Base-by-base conservation (phyloP, 2,329 filamentous ascomycete genomes). In the Penicillium fuscoglaucum region DNA sequence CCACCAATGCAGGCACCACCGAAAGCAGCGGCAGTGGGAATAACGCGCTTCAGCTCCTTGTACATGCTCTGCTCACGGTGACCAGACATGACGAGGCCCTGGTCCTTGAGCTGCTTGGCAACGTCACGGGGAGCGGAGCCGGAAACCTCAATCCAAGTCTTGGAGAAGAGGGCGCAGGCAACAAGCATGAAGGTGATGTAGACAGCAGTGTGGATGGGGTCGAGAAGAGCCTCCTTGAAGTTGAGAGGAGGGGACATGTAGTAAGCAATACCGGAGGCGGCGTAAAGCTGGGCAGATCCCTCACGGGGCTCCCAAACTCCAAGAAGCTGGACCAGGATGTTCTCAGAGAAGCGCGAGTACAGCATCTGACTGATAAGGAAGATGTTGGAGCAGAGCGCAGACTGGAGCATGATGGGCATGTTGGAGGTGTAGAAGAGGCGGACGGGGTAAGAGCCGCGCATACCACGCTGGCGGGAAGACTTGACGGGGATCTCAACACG, bases 381-480 rank as follows among this genome's bases (percentile, higher is more conserved):
- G 80, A 99, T 87, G 85, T 99, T 99, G 84, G 93, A 97, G 68
- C 91, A 96, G 68, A 99, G 87, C 69, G 95, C 95, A 48, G 93
- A 98, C 84, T 99, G 96, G 78, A 99, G 86, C 95, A 99, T 99
- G 82, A 99, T 99, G 75, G 95, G 95, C 96, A 99, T 99, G 89
- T 99, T 99, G 78, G 93, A 97, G 76, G 95, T 99, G 84, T 99
- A 99, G 87, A 99, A 99, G 60, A 99, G 90, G 74, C 96, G 93
- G 78, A 99, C 87, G 72, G 95, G 95, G 86, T 98, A 99, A 41
- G 93, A 96, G 73, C 93, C 96, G 72, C 95, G 93, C 77, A 96
- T 95, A 79, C 95, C 95, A 84, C 95, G 93, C 86, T 99, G 95
- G 81, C 95, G 93, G 71, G 92, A 93, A 61, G 93, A 97, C 88